A percentile compares a stretch with the other conserved stretches of the same genome.
Evolutionary conservation across 2,329 filamentous ascomycete species (phyloP).

Genomic region (Botrytis byssoidea): DNA sequence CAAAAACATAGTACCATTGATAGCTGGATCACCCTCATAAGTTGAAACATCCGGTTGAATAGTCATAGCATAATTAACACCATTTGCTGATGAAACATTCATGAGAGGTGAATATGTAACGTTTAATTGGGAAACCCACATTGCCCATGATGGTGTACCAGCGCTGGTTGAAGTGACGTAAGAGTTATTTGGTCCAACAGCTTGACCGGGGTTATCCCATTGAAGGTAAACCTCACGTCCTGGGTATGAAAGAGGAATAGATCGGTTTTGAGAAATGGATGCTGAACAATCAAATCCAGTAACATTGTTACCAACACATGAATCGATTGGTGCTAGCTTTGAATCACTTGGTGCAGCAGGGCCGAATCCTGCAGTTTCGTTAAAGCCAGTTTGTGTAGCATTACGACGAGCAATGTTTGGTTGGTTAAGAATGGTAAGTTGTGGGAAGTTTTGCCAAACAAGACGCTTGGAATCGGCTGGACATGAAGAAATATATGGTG

Average conservation of each 20-base stretch:
- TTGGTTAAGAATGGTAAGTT: constrained; percentile 69
- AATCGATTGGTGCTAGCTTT: constrained; percentile 43
- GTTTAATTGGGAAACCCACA: constrained; percentile 77
- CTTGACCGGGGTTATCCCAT: constrained; percentile 69
- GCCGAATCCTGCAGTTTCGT: constrained; percentile 61
- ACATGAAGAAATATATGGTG: constrained; percentile 77
- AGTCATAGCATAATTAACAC: constrained; percentile 46
- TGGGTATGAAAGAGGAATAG: constrained; percentile 69
- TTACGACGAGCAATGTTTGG: constrained; percentile 70
- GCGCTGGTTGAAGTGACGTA: constrained; percentile 68
- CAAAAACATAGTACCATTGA: constrained; percentile 79
- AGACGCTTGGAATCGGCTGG: constrained; percentile 71
- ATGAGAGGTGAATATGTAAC: constrained; percentile 65
- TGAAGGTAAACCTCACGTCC: constrained; percentile 68
- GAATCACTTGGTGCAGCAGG: constrained; percentile 39
- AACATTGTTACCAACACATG: constrained; percentile 58
- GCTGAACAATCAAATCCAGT: constrained; percentile 59
- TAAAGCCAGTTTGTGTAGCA: constrained; percentile 57
- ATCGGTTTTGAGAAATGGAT: constrained; percentile 66
- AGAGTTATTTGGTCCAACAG: constrained; percentile 77
- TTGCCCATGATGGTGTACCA: constrained; percentile 61
- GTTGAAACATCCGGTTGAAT: constrained; percentile 70
- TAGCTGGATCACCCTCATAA: constrained; percentile 55
- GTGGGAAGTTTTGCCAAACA: constrained; percentile 82
- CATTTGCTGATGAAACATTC: constrained; percentile 46